phyloP scores from a whole-genome alignment of 192 early-diverging fungal genomes.

The Backusella tarrabulga region DNA sequence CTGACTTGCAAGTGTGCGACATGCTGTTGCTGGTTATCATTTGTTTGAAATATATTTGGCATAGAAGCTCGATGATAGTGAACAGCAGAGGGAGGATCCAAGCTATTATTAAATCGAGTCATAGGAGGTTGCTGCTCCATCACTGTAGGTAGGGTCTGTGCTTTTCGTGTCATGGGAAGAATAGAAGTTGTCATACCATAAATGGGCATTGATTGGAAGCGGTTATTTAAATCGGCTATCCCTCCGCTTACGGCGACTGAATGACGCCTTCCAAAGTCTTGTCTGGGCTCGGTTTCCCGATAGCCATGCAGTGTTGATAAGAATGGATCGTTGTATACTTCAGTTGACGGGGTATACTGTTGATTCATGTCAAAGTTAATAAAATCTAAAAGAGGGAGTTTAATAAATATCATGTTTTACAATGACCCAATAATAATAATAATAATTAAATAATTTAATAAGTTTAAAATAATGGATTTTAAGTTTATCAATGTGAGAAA shows the following conservation, averaged over 20 bases:
- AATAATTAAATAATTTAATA: background rate
- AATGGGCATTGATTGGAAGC: background rate
- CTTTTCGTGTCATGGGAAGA: background rate
- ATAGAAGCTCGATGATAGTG: slow-evolving; percentile 9
- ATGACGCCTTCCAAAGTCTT: background rate
- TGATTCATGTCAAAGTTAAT: slow-evolving; percentile 3
- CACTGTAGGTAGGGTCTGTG: background rate
- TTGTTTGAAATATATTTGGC: slow-evolving; percentile 10
- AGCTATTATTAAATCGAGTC: background rate
- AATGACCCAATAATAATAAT: background rate
- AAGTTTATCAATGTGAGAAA: background rate
- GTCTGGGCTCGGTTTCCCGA: background rate
- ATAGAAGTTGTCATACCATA: background rate
- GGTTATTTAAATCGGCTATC: slow-evolving; percentile 5
- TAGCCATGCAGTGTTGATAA: background rate
- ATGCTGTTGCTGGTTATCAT: background rate
- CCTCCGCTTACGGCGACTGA: background rate
- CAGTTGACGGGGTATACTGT: slow-evolving; percentile 6
- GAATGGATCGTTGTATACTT: slow-evolving; percentile 6
- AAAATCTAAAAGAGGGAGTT: background rate
- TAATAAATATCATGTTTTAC: background rate
- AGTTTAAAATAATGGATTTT: background rate
- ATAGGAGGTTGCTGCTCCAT: background rate
- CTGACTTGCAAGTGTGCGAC: background rate
- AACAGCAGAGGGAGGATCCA: background rate